A percentile compares a stretch with the other conserved stretches of the same genome.
phyloP scores from a whole-genome alignment of 2,329 filamentous ascomycete genomes.

The Botrytis sinoallii region DNA sequence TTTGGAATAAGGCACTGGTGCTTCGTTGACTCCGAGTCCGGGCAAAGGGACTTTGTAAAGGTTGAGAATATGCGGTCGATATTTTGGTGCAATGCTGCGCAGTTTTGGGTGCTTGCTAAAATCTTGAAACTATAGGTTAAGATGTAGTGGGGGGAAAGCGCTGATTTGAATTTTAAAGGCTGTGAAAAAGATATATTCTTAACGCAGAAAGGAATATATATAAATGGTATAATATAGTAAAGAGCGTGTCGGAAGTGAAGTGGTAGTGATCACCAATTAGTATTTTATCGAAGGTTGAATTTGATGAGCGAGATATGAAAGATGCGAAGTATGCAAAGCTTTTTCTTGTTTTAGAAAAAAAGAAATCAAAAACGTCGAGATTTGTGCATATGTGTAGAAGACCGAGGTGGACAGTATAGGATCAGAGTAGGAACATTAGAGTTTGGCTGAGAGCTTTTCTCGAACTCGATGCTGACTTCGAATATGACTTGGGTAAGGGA shows the following conservation, averaged over 20 bases:
- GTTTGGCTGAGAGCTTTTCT: conserved; percentile 4
- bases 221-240: conserved; percentile 8
- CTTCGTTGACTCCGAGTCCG: conserved; percentile 13
- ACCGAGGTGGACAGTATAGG: neutral
- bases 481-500: neutral
- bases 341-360: conserved; percentile 3
- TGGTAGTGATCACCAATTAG: conserved; percentile 1
- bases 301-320: conserved; percentile 5
- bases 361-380: neutral
- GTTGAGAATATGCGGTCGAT: conserved; percentile 13
- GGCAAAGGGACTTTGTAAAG: neutral
- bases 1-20: conserved; percentile 13
- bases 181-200: neutral
- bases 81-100: conserved; percentile 9
- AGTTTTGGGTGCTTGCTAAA: conserved; percentile 3
- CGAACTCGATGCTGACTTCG: neutral
- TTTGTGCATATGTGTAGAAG: neutral
- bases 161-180: conserved; percentile 2
- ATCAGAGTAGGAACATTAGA: conserved; percentile 13
- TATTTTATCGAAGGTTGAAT: conserved; percentile 3
- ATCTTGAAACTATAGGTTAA: conserved; percentile 6
- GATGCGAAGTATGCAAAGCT: neutral
- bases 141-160: neutral
- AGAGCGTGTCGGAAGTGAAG: neutral
- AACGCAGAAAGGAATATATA: conserved; percentile 1